Conservation (phyloP, 306 rosid species). For the Cajanus cajan region DNA sequence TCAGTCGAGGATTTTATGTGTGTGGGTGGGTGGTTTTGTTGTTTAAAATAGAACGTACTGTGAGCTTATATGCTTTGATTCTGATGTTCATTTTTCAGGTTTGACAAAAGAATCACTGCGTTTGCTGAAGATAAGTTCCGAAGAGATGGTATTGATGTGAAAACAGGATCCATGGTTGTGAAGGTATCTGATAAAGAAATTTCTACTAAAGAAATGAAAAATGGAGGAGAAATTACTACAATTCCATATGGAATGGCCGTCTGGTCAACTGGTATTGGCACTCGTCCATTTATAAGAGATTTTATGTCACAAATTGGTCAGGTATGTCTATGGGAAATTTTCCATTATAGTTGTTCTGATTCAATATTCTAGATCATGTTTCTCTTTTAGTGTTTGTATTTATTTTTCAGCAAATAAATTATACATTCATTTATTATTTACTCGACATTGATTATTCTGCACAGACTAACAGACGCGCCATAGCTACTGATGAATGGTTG, state of each 20-base stretch:
- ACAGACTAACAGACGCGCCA: conserved; percentile 83
- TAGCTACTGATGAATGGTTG: conserved; percentile 98
- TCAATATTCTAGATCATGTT: not conserved
- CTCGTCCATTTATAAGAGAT: conserved; percentile 82
- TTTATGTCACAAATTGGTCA: conserved; percentile 92
- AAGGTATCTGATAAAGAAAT: conserved; percentile 84
- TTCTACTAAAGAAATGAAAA: conserved; percentile 82
- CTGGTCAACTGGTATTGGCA: conserved; percentile 97
- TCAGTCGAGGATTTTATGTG: conserved; percentile 15
- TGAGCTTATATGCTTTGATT: not conserved
- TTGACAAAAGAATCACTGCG: conserved; percentile 91
- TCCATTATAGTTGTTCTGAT: conserved; percentile 3
- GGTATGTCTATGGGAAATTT: conserved; percentile 51
- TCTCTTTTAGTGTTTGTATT: not conserved
- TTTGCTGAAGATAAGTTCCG: conserved; percentile 83
- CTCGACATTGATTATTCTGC: conserved; percentile 18
- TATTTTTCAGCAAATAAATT: not conserved
- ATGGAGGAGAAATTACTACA: conserved; percentile 59
- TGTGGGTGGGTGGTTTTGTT: not conserved
- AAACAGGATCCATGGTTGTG: conserved; percentile 93
- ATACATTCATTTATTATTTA: not conserved
- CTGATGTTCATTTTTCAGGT: conserved; percentile 53
- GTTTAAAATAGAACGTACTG: not conserved
- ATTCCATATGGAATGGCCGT: conserved; percentile 96
- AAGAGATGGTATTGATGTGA: conserved; percentile 85